These are phyloP conservation scores for Leccinum olivaceopallidum DNA, from an alignment of 768 basidiomycete species.

Conservation along the genomic window DNA sequence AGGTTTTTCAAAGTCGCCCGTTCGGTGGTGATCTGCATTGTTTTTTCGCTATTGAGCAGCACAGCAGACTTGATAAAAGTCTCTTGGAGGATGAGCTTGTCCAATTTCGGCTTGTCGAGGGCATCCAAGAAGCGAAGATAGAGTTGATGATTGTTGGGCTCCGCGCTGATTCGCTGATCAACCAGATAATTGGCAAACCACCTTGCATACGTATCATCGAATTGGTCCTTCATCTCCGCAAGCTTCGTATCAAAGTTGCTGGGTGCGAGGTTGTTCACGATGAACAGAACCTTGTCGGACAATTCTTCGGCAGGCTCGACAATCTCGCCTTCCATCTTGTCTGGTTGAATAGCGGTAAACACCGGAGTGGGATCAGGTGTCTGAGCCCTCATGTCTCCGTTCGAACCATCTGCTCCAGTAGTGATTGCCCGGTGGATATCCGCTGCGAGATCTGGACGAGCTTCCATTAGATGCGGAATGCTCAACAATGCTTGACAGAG, in stretches of 20 bases:
- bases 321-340: slow-evolving; percentile 59
- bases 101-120: slow-evolving; percentile 64
- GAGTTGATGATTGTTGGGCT: slow-evolving; percentile 95
- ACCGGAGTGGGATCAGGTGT: slow-evolving; percentile 49
- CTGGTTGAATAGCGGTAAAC: slow-evolving; percentile 80
- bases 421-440: slow-evolving; percentile 71
- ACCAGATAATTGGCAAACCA: slow-evolving; percentile 99
- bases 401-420: slow-evolving; percentile 45
- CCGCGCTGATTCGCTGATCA: slow-evolving; percentile 91
- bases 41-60: slow-evolving; percentile 90
- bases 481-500: slow-evolving; percentile 86
- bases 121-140: slow-evolving; percentile 94
- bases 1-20: slow-evolving; percentile 90
- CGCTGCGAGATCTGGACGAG: slow-evolving; percentile 77
- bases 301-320: slow-evolving; percentile 79
- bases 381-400: slow-evolving; percentile 41
- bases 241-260: slow-evolving; percentile 91
- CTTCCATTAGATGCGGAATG: slow-evolving; percentile 84
- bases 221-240: slow-evolving; percentile 80
- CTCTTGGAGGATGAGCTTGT: slow-evolving; percentile 87
- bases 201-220: slow-evolving; percentile 78
- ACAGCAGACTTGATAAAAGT: slow-evolving; percentile 84
- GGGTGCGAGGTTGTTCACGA: slow-evolving; percentile 96
- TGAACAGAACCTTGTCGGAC: slow-evolving; percentile 94
- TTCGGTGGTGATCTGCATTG: slow-evolving; percentile 82